Conservation (phyloP, 2,329 filamentous ascomycete species). For the Cercospora sojina region DNA sequence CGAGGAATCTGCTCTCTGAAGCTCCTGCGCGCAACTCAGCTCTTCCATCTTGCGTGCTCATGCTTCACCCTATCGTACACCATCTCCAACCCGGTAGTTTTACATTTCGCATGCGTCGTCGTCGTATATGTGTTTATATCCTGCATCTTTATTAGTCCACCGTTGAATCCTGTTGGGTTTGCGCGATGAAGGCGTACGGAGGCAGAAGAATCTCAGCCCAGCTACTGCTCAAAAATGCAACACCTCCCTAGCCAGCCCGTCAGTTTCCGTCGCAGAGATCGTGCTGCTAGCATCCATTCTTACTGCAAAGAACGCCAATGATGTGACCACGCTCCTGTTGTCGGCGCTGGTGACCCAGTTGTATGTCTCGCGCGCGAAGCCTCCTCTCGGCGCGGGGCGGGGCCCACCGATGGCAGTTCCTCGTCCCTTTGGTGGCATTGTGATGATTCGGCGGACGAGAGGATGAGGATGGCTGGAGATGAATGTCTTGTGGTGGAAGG, state of each 20-base stretch:
- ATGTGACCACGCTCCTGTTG: slow-evolving; percentile 51
- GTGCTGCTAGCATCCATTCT: slow-evolving; percentile 34
- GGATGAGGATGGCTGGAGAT: neutral
- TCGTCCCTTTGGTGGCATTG: slow-evolving; percentile 20
- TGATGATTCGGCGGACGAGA: neutral
- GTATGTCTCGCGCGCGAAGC: slow-evolving; percentile 44
- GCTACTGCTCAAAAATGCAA: slow-evolving; percentile 54
- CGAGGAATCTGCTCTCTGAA: neutral
- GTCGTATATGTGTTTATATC: slow-evolving; percentile 2
- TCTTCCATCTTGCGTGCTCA: neutral
- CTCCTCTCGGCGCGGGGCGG: slow-evolving; percentile 26
- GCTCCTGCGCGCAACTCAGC: neutral
- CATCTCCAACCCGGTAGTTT: neutral
- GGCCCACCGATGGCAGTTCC: slow-evolving; percentile 34
- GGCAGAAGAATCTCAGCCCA: slow-evolving; percentile 54
- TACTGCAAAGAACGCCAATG: slow-evolving; percentile 53
- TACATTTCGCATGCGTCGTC: slow-evolving; percentile 10
- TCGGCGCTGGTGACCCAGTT: slow-evolving; percentile 48
- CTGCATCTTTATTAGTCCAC: slow-evolving; percentile 2
- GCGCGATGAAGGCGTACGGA: slow-evolving; percentile 40
- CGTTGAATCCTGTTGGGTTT: neutral
- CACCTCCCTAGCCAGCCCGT: slow-evolving; percentile 31
- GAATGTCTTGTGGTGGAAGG: neutral
- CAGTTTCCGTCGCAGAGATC: neutral
- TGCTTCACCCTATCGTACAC: slow-evolving; percentile 5